Percentiles rank a stretch among this genome's conserved stretches.
Conservation (phyloP, 2,329 filamentous ascomycete genomes). For the Aureobasidium lini region DNA sequence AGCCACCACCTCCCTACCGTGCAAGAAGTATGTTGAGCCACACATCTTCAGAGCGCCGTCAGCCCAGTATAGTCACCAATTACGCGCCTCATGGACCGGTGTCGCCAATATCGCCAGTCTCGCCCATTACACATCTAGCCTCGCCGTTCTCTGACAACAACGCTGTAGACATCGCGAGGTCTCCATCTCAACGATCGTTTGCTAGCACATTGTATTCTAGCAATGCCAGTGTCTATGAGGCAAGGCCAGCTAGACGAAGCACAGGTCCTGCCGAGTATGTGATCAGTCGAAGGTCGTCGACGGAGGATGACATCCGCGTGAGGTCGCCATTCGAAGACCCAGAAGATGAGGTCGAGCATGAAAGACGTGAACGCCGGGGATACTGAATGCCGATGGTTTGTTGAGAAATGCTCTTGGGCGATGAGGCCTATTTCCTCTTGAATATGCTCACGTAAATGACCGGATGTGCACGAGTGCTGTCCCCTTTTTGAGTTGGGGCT, state of each 20-base stretch:
- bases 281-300: not conserved
- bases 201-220: constrained; percentile 11
- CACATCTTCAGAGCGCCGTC: not conserved
- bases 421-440: not conserved
- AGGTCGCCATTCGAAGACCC: constrained; percentile 9
- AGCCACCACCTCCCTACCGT: constrained; percentile 13
- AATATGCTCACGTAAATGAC: not conserved
- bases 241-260: constrained; percentile 9
- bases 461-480: not conserved
- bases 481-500: not conserved
- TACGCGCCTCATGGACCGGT: not conserved
- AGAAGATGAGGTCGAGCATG: not conserved
- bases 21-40: constrained; percentile 5
- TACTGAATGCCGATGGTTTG: no score
- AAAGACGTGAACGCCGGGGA: not conserved
- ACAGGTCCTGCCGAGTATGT: constrained; percentile 4
- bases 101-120: not conserved
- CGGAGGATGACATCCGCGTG: not conserved
- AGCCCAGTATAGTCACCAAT: not conserved
- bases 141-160: constrained; percentile 10
- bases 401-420: no score
- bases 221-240: constrained; percentile 12
- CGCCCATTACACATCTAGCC: not conserved
- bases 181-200: not conserved
- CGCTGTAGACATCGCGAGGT: not conserved